These are phyloP conservation scores for Mucor mucedo DNA, from an alignment of 371 early-diverging fungal genomes.

Conservation along the genomic window DNA sequence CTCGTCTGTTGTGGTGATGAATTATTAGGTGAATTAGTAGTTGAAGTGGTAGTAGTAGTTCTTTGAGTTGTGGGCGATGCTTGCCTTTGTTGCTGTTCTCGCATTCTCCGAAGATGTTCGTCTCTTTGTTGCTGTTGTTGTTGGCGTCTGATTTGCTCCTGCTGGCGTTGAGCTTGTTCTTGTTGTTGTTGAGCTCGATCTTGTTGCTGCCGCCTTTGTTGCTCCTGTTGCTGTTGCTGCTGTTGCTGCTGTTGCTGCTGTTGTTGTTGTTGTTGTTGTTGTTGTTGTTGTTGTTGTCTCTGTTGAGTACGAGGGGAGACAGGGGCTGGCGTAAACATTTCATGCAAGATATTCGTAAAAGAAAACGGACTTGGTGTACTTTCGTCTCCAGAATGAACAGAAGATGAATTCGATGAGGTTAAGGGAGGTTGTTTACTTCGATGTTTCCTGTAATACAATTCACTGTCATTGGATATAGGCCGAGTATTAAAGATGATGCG, in stretches of 20 bases:
- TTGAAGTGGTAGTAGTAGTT: neutral
- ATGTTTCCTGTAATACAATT: conserved; percentile 40
- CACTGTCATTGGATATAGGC: conserved; percentile 51
- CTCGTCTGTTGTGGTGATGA: neutral
- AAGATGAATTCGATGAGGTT: conserved; percentile 3
- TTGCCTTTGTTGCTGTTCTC: conserved; percentile 6
- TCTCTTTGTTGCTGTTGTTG: conserved; percentile 3
- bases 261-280: conserved; percentile 1
- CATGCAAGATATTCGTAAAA: conserved; percentile 21
- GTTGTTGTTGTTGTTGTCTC: conserved; percentile 17
- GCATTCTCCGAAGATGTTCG: neutral
- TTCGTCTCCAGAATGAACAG: neutral
- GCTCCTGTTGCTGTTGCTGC: conserved; percentile 8
- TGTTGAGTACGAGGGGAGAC: neutral
- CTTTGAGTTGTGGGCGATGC: neutral
- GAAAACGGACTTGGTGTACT: conserved; percentile 9
- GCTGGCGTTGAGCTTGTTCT: neutral
- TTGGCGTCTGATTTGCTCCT: neutral
- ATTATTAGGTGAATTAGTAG: neutral
- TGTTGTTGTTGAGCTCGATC: neutral
- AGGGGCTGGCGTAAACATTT: conserved; percentile 12
- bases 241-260: conserved; percentile 6
- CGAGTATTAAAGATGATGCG: conserved; percentile 47
- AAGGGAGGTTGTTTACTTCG: conserved; percentile 7
- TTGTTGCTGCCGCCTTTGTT: conserved; percentile 23